phyloP scores from a whole-genome alignment of 495 filamentous ascomycete genomes.

The Aspergillus haitiensis region DNA sequence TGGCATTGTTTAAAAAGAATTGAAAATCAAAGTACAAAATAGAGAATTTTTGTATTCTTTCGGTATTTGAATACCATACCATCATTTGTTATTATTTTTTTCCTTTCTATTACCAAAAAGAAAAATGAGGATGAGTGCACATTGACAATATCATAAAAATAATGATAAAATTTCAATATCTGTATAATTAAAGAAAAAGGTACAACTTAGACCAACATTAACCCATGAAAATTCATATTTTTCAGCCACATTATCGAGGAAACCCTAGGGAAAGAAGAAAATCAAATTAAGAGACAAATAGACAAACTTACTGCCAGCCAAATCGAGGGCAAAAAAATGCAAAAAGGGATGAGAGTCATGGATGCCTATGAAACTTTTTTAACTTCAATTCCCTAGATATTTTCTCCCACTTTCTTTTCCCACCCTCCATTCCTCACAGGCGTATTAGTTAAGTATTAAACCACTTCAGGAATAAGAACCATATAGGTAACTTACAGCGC shows the following conservation, averaged over 20 bases:
- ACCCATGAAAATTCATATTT: background rate
- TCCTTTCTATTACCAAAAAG: background rate
- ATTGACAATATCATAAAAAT: background rate
- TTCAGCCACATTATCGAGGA: slow-evolving; percentile 1
- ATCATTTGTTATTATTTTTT: background rate
- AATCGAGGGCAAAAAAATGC: too few species aligned
- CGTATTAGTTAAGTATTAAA: too few species aligned
- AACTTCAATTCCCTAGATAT: too few species aligned
- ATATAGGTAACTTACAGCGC: too few species aligned
- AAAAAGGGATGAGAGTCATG: too few species aligned
- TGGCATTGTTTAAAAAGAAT: background rate
- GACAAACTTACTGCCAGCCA: too few species aligned
- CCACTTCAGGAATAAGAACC: too few species aligned
- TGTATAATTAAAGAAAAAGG: background rate
- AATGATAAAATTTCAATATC: background rate
- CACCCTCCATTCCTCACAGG: too few species aligned
- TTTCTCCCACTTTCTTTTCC: too few species aligned
- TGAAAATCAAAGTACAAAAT: background rate
- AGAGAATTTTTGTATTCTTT: background rate
- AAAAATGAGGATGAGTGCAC: background rate
- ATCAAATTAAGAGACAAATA: background rate
- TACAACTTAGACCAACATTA: background rate
- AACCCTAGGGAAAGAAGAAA: background rate
- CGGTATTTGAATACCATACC: background rate
- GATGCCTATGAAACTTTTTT: too few species aligned